A percentile compares a stretch with the other conserved stretches of the same genome.
Conservation (phyloP, 768 basidiomycete species). For the Dendrothele bispora region DNA sequence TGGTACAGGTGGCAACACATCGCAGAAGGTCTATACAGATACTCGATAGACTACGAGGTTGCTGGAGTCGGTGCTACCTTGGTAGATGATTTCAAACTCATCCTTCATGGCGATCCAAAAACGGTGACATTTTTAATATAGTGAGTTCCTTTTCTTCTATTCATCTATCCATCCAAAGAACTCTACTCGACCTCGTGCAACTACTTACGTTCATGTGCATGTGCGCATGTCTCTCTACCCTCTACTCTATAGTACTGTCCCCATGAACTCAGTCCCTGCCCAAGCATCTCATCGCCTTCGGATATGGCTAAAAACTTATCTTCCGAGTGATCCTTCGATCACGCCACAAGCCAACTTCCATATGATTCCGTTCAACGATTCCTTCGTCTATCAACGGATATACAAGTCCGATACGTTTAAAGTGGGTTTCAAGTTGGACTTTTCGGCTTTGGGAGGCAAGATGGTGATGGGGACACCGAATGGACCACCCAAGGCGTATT, state of each 20-base stretch:
- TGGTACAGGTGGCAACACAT: constrained; percentile 48
- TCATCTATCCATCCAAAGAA: constrained; percentile 1
- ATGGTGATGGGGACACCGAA: constrained; percentile 49
- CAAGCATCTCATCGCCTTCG: constrained; percentile 65
- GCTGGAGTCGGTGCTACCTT: constrained; percentile 56
- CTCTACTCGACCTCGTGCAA: constrained; percentile 4
- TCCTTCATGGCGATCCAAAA: constrained; percentile 54
- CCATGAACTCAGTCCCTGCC: constrained; percentile 49
- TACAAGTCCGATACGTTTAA: constrained; percentile 67
- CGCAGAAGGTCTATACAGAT: constrained; percentile 45
- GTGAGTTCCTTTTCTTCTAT: constrained; percentile 32
- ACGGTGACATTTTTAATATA: constrained; percentile 60
- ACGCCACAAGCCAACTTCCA: constrained; percentile 29
- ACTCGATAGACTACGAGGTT: constrained; percentile 66
- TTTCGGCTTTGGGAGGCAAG: constrained; percentile 47
- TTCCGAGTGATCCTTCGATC: constrained; percentile 26
- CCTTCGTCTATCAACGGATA: constrained; percentile 62
- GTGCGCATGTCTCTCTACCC: too few species aligned
- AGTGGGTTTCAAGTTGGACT: constrained; percentile 56
- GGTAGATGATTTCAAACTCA: constrained; percentile 53
- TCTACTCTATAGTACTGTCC: constrained; percentile 44
- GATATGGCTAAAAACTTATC: constrained; percentile 58
- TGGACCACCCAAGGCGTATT: constrained; percentile 38
- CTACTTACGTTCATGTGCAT: too few species aligned
- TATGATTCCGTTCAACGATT: constrained; percentile 41